A percentile compares a stretch with the other conserved stretches of the same genome.
phyloP scores from a whole-genome alignment of 2,329 filamentous ascomycete genomes.

The Tolypocladium paradoxum region DNA sequence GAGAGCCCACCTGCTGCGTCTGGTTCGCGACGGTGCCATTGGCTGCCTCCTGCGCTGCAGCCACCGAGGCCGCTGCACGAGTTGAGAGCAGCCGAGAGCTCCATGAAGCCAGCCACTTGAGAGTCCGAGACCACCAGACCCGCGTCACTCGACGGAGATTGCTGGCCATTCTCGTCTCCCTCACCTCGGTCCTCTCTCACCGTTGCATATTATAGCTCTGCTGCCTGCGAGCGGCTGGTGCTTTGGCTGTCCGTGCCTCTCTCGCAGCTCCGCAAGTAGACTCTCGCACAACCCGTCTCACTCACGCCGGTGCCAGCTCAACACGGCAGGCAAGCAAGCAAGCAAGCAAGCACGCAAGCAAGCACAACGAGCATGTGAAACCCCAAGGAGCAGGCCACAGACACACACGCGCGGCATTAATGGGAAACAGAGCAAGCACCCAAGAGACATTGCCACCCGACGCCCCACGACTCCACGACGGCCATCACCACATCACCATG shows the following conservation, averaged over 20 bases:
- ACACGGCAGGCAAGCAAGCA: neutral
- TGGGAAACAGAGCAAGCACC: neutral
- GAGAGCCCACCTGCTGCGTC: neutral
- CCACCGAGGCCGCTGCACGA: neutral
- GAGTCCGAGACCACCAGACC: neutral
- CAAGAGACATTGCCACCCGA: neutral
- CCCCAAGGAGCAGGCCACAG: neutral
- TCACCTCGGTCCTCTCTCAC: neutral
- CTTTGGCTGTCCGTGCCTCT: neutral
- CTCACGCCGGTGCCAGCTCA: neutral
- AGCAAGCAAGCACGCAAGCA: too few relatives aligned
- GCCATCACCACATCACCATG: conserved; percentile 12
- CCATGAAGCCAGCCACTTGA: neutral
- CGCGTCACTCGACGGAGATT: conserved; percentile 5
- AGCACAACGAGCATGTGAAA: conserved; percentile 2
- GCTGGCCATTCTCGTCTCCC: neutral
- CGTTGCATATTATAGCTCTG: neutral
- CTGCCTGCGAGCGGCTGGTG: neutral
- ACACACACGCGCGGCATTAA: neutral
- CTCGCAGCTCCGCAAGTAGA: neutral
- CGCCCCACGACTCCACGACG: neutral
- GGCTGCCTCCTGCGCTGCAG: neutral
- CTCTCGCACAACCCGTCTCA: neutral
- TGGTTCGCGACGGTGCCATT: neutral
- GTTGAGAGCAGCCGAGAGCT: too few relatives aligned